Percentiles rank a stretch among this genome's conserved stretches.
Conservation (phyloP, 1,284 basidiomycete genomes). For the Rhodotorula sp. region DNA sequence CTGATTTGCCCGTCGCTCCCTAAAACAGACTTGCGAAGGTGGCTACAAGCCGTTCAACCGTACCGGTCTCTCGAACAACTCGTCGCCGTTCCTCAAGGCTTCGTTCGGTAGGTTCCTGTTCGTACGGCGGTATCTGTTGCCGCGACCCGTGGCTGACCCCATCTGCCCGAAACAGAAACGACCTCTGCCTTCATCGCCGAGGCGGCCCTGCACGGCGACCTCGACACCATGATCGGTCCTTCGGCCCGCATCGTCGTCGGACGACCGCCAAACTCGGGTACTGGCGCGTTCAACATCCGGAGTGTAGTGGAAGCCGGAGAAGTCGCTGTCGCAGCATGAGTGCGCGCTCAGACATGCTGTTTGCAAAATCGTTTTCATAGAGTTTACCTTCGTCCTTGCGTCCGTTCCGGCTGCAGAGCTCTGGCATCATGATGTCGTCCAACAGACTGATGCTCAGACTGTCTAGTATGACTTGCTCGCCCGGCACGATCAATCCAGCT, state of each 20-base stretch:
- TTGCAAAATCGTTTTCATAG: background rate
- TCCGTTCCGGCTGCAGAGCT: too few relatives aligned
- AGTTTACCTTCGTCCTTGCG: background rate
- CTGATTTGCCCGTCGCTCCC: background rate
- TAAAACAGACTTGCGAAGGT: conserved; percentile 82
- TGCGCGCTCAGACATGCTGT: background rate
- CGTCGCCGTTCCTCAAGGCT: conserved; percentile 92
- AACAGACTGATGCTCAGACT: too few relatives aligned
- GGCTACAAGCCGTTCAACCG: conserved; percentile 98
- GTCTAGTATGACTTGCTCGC: too few relatives aligned
- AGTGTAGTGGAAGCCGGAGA: conserved; percentile 28
- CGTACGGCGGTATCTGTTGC: too few relatives aligned
- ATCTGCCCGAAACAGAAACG: too few relatives aligned
- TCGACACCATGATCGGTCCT: conserved; percentile 83
- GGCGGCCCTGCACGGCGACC: conserved; percentile 90
- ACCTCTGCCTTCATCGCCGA: conserved; percentile 94
- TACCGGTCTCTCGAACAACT: conserved; percentile 84
- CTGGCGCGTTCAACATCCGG: conserved; percentile 74
- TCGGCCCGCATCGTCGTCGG: conserved; percentile 82
- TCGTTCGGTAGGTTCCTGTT: conserved; percentile 71
- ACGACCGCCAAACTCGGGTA: conserved; percentile 75
- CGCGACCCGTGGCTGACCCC: too few relatives aligned
- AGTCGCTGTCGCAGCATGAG: conserved; percentile 12
- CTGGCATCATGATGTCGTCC: too few relatives aligned
- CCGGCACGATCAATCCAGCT: too few relatives aligned